phyloP scores from a whole-genome alignment of 495 filamentous ascomycete genomes.

The Lepidopterella palustris region DNA sequence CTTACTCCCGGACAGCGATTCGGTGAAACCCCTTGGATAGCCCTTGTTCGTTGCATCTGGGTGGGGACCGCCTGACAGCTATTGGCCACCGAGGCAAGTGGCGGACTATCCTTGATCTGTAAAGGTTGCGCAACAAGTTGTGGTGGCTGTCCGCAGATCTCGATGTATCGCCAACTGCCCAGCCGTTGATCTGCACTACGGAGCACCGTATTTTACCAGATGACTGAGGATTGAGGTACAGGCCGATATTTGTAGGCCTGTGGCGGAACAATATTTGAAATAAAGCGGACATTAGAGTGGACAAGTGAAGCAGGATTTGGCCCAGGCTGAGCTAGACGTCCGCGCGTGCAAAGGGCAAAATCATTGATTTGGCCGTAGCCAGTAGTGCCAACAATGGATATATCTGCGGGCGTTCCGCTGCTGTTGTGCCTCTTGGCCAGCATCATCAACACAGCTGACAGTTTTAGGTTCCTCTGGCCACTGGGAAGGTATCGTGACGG shows the following conservation, averaged over 20 bases:
- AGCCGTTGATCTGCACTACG: constrained; percentile 2
- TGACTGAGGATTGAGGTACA: not conserved
- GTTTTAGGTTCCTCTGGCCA: not conserved
- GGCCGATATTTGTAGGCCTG: not conserved
- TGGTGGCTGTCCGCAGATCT: not conserved
- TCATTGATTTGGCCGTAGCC: not conserved
- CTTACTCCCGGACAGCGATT: not conserved
- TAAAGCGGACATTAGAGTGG: not conserved
- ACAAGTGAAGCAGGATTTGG: no score
- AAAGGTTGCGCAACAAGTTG: not conserved
- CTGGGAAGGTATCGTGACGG: not conserved
- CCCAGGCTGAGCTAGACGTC: not conserved
- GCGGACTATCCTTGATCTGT: not conserved
- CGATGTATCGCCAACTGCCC: not conserved
- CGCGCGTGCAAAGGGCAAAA: not conserved
- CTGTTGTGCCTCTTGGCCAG: not conserved
- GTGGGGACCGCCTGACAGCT: not conserved
- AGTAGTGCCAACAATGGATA: not conserved
- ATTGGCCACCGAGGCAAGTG: not conserved
- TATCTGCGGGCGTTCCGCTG: constrained; percentile 1
- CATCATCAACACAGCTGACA: not conserved
- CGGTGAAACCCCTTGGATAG: not conserved
- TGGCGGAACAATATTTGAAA: not conserved
- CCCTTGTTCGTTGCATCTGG: not conserved
- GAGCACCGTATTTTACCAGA: not conserved